Conservation (phyloP, 805 yeast genomes). For the Metschnikowia orientalis region DNA sequence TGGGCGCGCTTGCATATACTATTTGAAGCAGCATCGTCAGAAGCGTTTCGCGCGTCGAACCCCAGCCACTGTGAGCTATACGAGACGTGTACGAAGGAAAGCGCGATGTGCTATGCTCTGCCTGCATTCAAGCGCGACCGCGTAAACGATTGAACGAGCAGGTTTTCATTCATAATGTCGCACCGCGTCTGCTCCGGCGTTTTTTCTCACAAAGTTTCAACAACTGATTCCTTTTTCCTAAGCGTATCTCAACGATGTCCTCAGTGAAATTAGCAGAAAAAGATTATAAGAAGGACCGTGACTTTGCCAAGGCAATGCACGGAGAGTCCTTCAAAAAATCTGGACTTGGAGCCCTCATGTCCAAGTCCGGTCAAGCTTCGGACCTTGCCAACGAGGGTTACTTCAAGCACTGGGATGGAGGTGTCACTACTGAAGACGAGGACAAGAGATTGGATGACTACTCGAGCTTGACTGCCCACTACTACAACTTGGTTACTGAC, state of each 20-base stretch:
- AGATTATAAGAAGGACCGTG: conserved; percentile 55
- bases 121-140: too few species aligned
- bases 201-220: conserved; percentile 13
- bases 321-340: conserved; percentile 66
- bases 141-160: conserved; percentile 19
- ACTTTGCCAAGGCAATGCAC: conserved; percentile 82
- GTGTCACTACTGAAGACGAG: conserved; percentile 69
- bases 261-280: conserved; percentile 40
- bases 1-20: too few species aligned
- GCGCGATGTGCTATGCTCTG: too few species aligned
- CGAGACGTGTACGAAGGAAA: too few species aligned
- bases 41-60: too few species aligned
- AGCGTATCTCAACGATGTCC: conserved; percentile 13
- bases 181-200: conserved; percentile 1
- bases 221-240: conserved; percentile 11
- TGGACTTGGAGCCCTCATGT: conserved; percentile 73
- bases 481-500: conserved; percentile 95
- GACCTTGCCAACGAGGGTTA: conserved; percentile 82
- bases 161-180: conserved; percentile 5
- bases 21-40: too few species aligned
- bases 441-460: conserved; percentile 74
- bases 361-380: conserved; percentile 68
- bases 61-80: too few species aligned
- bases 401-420: conserved; percentile 97
- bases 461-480: conserved; percentile 87